These are phyloP conservation scores for Boletus rubescentipes DNA, from an alignment of 768 basidiomycete species.

Conservation along the genomic window DNA sequence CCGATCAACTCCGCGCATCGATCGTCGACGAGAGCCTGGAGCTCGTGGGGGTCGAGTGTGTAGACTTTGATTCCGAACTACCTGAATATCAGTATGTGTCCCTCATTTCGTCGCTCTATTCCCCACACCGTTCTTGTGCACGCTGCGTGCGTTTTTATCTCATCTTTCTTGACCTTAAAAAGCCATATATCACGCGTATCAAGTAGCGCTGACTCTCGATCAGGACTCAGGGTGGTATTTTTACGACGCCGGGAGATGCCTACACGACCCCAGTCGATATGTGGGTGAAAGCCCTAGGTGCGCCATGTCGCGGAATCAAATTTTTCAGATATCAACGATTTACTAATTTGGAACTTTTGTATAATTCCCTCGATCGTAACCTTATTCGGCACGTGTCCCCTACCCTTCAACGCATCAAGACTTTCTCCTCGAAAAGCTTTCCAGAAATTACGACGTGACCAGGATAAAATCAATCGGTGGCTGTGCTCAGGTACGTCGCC, in stretches of 20 bases:
- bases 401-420: slow-evolving; percentile 46
- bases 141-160: neutral
- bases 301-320: slow-evolving; percentile 54
- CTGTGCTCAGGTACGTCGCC: slow-evolving; percentile 61
- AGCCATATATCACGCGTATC: slow-evolving; percentile 14
- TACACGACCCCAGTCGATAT: slow-evolving; percentile 88
- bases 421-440: slow-evolving; percentile 70
- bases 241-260: slow-evolving; percentile 82
- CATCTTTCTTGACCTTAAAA: neutral
- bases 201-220: slow-evolving; percentile 18
- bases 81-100: slow-evolving; percentile 75
- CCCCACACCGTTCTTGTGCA: neutral
- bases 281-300: slow-evolving; percentile 87
- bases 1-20: slow-evolving; percentile 80
- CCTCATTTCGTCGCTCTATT: slow-evolving; percentile 1
- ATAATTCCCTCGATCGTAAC: slow-evolving; percentile 33
- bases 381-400: slow-evolving; percentile 27
- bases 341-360: slow-evolving; percentile 37
- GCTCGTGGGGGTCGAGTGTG: slow-evolving; percentile 75
- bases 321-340: slow-evolving; percentile 42
- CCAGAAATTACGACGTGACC: slow-evolving; percentile 64
- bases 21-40: slow-evolving; percentile 83
- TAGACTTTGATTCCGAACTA: slow-evolving; percentile 81
- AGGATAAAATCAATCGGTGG: slow-evolving; percentile 78
- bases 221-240: slow-evolving; percentile 85